Evolutionary conservation across 495 filamentous ascomycete species (phyloP), one percentile per base, ranked within the genome.

Genomic region (Aspergillus incahuasiensis): DNA sequence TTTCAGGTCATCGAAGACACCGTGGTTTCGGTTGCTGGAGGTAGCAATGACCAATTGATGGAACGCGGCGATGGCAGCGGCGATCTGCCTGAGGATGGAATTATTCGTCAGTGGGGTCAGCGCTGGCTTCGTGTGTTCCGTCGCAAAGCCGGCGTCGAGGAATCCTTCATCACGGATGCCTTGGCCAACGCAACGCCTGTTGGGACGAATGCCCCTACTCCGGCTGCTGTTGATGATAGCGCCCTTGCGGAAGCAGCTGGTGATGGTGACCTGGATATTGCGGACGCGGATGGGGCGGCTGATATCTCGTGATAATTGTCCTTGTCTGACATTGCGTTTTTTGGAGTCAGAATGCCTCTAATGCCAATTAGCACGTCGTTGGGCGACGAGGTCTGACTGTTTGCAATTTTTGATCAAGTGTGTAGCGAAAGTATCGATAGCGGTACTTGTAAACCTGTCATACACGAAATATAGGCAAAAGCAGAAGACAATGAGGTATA

Each of bases 51-150:
- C 57, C 80, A 84, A 63, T 77, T 85, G 57, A 82, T 83, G 63
- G 83, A 85, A 67, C 66, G 70, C n/a, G 73, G 68, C 16, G 73
- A 74, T 59, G 72, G 73, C 50, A 68, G 64, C 43, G 73, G 74
- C 2, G 63, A 64, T 53, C 52, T 70, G 8, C 68, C 70, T 22
- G 78, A 79, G 20, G 81, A 89, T 60, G 81, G 77, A 52, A 75
- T 91, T 54, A 78, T 96, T 43, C 80, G 83, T 57, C 80, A 81
- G 54, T 97, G 92, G 94, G 92, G 86, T 3, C 80, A 82, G 66
- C 77, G 89, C 16, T 98, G 94, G 94, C 71, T 91, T 43, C 79
- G 87, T 40, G 92, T 92, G 1, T 96, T 95, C 65, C 76, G 85
- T 55, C 74, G 94, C 19, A 88, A 90, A 72, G 80, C 82, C 56